phyloP scores from a whole-genome alignment of 345 rosid genomes.

The Anacardium occidentale region DNA sequence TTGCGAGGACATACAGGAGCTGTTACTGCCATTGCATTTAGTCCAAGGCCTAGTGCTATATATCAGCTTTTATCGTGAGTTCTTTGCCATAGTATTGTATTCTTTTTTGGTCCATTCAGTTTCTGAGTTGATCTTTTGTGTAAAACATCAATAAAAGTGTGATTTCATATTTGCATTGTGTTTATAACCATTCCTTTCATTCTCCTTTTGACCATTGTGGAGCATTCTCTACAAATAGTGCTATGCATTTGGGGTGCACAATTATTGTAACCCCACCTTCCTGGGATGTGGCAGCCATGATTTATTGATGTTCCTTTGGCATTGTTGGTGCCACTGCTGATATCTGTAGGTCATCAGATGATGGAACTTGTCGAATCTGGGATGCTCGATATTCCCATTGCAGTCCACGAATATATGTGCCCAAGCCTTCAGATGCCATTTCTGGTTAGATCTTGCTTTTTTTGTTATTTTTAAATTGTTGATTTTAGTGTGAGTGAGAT shows the following conservation, averaged over 20 bases:
- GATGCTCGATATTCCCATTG: constrained; percentile 83
- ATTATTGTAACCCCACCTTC: constrained; percentile 15
- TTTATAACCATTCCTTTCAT: neutral
- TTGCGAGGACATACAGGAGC: constrained; percentile 93
- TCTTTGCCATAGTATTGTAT: constrained; percentile 23
- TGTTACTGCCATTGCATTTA: constrained; percentile 97
- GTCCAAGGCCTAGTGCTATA: constrained; percentile 75
- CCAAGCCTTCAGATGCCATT: constrained; percentile 64
- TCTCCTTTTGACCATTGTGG: constrained; percentile 1
- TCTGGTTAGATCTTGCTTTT: constrained; percentile 53
- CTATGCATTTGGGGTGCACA: constrained; percentile 13
- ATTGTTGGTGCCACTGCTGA: constrained; percentile 21
- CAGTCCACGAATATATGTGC: constrained; percentile 69
- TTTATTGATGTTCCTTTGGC: constrained; percentile 4
- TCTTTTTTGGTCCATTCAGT: constrained; percentile 14
- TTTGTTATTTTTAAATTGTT: constrained; percentile 11
- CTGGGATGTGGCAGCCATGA: constrained; percentile 3
- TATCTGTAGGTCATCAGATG: constrained; percentile 88
- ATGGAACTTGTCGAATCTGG: constrained; percentile 99
- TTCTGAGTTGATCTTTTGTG: constrained; percentile 17
- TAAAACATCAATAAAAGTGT: neutral
- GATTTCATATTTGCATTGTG: constrained; percentile 14
- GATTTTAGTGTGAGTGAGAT: constrained; percentile 10
- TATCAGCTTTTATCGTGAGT: constrained; percentile 97
- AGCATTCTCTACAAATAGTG: constrained; percentile 14